These are phyloP conservation scores for Arthromyces matolae DNA, from an alignment of 768 basidiomycete genomes.

Conservation along the genomic window DNA sequence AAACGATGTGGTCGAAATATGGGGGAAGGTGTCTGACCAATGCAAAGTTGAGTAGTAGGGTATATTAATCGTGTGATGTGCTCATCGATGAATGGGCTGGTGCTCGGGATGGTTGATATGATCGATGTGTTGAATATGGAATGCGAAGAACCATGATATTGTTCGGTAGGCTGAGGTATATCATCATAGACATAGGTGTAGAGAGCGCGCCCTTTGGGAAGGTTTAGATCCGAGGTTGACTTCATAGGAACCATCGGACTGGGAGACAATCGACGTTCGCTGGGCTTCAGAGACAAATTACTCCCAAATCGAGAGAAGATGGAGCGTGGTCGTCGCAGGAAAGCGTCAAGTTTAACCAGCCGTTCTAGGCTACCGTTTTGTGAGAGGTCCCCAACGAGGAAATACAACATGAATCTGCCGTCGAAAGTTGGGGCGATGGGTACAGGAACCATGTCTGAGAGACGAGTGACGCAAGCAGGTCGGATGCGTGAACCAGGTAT, in stretches of 20 bases:
- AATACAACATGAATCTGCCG: constrained; percentile 14
- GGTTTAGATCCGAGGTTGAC: not conserved
- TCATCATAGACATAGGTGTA: constrained; percentile 15
- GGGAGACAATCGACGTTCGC: not conserved
- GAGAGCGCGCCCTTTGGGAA: constrained; percentile 8
- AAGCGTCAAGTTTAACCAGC: constrained; percentile 9
- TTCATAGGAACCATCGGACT: not conserved
- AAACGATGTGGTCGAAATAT: constrained; percentile 16
- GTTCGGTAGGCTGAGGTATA: constrained; percentile 14
- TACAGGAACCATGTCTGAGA: constrained; percentile 14
- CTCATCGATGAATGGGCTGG: constrained; percentile 8
- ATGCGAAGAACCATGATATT: constrained; percentile 10
- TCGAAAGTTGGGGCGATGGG: constrained; percentile 10
- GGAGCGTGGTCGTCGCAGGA: constrained; percentile 5
- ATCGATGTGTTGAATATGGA: constrained; percentile 13
- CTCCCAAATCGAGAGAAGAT: constrained; percentile 13
- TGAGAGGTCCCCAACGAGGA: constrained; percentile 15
- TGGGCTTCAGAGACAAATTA: not conserved
- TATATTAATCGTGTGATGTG: constrained; percentile 11
- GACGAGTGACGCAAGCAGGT: constrained; percentile 13
- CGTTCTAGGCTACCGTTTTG: constrained; percentile 4
- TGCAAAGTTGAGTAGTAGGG: not conserved
- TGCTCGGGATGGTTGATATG: constrained; percentile 11
- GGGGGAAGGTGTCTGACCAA: constrained; percentile 5
- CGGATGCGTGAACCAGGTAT: constrained; percentile 10